Base-by-base conservation (phyloP, 805 yeast species). In the Sugiyamaella lignohabitans region DNA sequence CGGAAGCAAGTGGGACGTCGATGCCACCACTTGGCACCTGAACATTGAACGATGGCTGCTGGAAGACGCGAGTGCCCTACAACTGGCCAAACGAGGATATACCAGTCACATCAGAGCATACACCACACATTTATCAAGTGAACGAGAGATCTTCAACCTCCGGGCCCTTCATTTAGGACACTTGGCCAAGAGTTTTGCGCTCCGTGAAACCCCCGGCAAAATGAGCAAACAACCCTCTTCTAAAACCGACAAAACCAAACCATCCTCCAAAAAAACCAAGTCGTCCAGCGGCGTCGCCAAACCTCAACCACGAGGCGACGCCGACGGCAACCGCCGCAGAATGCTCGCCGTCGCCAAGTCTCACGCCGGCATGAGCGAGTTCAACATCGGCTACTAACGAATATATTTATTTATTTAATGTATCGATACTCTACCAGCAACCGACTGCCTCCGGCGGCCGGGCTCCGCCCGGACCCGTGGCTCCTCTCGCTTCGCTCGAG, bases 21-120 rank as follows among this genome's bases (percentile, higher is more conserved):
- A 84, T 57, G 98, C 97, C 3, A 94, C 99, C 0, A 87, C 96
- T 1, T 91, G 94, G 91, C 99, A 93, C 62, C 71, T 93, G 55
- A 80, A 84, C 46, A 76, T 88, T 10, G 99, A 93, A 69, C 72
- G 97, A 61, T 83, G 95, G 84, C 70, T 91, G 16, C 66, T 93
- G 42, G 93, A 79, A 53, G 86, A 85, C 57, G 63, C 73, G 1
- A 56, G 56, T 1, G 76, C 79, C 4, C 80, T 79, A 42, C 79
- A 76, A 14, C 61, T 74, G 35, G 97, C 98, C 1, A 76, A 78
- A 3, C 78, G 81, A 59, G 98, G 87, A 2, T 93, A 86, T 61
- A 78, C 84, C 14, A 82, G 95, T 50, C 98, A 91, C 62, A 72
- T 93, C 37, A 77, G 98, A 59, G 98, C 98, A 0, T 93, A 93